A percentile compares a stretch with the other conserved stretches of the same genome.
Conservation (phyloP, 2,329 filamentous ascomycete species). For the Talaromyces albobiverticillius region DNA sequence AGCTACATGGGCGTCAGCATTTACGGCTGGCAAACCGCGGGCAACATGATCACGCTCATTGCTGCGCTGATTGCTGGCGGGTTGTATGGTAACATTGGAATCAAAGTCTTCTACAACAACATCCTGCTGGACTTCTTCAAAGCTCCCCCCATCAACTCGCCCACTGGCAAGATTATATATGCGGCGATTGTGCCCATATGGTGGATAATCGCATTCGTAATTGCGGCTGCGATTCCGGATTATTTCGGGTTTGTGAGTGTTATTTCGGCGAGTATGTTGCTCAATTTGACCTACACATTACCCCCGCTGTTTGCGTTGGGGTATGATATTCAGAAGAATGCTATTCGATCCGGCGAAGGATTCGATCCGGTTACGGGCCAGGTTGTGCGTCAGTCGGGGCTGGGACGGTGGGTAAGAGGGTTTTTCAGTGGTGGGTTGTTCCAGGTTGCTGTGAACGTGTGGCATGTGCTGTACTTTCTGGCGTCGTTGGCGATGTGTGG, state of each 20-base stretch:
- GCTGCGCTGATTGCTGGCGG: constrained; percentile 34
- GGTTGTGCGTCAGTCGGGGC: constrained; percentile 18
- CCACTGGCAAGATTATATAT: constrained; percentile 40
- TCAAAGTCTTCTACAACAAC: constrained; percentile 46
- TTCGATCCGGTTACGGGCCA: constrained; percentile 23
- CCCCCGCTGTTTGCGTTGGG: constrained; percentile 37
- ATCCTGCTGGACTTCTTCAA: constrained; percentile 41
- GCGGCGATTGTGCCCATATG: constrained; percentile 37
- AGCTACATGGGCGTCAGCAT: constrained; percentile 17
- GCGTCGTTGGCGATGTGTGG: constrained; percentile 23
- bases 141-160: constrained; percentile 37
- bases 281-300: constrained; percentile 50
- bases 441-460: constrained; percentile 18
- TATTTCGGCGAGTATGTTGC: constrained; percentile 43
- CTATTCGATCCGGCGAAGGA: constrained; percentile 26
- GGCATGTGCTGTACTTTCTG: constrained; percentile 21
- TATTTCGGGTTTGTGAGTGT: constrained; percentile 37
- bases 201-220: constrained; percentile 44
- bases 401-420: constrained; percentile 21
- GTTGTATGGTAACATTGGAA: constrained; percentile 42
- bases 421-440: constrained; percentile 24
- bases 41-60: constrained; percentile 28
- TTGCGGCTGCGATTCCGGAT: constrained; percentile 45
- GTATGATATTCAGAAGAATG: constrained; percentile 26
- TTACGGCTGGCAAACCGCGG: constrained; percentile 33